Conservation (phyloP, 2,329 filamentous ascomycete species). For the Herpotrichia juniperi region DNA sequence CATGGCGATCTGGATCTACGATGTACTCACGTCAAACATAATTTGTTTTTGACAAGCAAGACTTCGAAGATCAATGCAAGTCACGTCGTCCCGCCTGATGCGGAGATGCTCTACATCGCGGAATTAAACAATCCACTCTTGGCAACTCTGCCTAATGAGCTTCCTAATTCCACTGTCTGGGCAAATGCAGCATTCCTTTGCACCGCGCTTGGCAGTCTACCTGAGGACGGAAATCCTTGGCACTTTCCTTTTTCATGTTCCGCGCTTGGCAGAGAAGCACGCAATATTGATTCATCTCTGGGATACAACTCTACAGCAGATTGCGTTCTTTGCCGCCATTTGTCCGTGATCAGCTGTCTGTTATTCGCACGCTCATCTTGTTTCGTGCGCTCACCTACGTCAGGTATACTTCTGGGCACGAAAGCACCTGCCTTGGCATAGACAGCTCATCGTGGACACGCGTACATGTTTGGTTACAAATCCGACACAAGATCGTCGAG, state of each 20-base stretch:
- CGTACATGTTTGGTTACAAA: slow-evolving; percentile 1
- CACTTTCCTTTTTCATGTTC: slow-evolving; percentile 7
- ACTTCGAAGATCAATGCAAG: slow-evolving; percentile 12
- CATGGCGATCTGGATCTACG: slow-evolving; percentile 2
- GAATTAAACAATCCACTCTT: slow-evolving; percentile 11
- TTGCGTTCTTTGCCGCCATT: background rate
- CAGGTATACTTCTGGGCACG: slow-evolving; percentile 8
- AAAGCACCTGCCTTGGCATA: slow-evolving; percentile 18
- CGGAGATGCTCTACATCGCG: slow-evolving; percentile 6
- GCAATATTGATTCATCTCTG: background rate
- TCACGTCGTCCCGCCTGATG: slow-evolving; percentile 7
- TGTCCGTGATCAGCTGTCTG: background rate
- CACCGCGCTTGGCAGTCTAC: slow-evolving; percentile 19
- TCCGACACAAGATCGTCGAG: background rate
- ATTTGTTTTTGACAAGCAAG: slow-evolving; percentile 6
- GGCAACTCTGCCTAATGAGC: slow-evolving; percentile 17
- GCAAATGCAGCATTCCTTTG: slow-evolving; percentile 14
- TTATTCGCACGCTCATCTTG: background rate
- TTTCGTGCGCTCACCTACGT: slow-evolving; percentile 3
- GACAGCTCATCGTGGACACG: slow-evolving; percentile 17
- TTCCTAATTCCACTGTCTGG: slow-evolving; percentile 8
- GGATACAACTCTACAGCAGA: background rate
- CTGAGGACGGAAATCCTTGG: slow-evolving; percentile 21
- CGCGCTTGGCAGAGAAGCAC: slow-evolving; percentile 21
- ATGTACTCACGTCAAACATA: slow-evolving; percentile 2